Evolutionary conservation across 345 rosid species (phyloP).

Genomic region (Eucalyptus melliodora): DNA sequence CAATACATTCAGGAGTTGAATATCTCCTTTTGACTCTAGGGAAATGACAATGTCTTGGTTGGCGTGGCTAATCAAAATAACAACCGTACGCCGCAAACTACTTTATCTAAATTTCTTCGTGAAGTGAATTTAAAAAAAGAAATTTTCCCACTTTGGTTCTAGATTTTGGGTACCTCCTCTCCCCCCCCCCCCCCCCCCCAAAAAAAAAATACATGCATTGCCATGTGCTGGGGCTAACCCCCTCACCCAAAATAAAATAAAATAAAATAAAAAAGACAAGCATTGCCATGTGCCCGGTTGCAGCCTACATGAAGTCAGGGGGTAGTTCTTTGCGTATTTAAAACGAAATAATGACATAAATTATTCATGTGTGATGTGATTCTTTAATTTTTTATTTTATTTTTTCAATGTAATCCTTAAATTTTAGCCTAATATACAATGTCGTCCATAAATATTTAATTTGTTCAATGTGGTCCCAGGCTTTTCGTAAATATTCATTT

Average conservation of each 20-base stretch:
- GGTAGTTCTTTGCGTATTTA: no score
- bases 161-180: neutral
- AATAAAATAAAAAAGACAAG: no score
- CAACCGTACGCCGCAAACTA: neutral
- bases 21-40: neutral
- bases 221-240: no score
- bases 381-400: no score
- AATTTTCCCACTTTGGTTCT: neutral
- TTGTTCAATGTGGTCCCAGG: accelerated
- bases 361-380: no score
- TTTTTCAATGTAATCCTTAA: no score
- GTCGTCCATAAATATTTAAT: neutral
- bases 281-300: no score
- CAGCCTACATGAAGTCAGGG: no score
- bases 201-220: no score
- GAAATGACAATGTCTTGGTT: neutral
- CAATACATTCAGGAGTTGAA: neutral
- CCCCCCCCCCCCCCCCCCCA: accelerated
- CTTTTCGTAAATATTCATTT: neutral
- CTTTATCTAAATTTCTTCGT: neutral
- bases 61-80: neutral
- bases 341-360: no score
- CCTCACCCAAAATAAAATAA: no score
- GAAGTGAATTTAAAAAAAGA: neutral
- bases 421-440: no score